Conservation (phyloP, 306 rosid genomes). For the Quillaja saponaria region DNA sequence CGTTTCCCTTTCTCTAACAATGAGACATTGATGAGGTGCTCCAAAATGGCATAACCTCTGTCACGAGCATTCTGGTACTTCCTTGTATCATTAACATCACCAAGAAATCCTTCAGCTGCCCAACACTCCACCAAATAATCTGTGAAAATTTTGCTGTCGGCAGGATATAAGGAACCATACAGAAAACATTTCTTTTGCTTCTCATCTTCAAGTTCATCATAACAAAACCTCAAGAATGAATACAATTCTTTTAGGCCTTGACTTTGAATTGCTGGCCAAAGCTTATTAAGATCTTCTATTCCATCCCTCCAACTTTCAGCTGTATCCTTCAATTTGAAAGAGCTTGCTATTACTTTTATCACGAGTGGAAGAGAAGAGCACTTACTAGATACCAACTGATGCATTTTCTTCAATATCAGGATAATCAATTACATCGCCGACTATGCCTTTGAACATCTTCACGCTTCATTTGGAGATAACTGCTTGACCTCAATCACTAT, state of each 20-base stretch:
- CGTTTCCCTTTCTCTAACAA: conserved; percentile 18
- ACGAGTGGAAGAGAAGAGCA: conserved; percentile 38
- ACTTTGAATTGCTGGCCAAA: conserved; percentile 18
- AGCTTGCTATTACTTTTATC: conserved; percentile 23
- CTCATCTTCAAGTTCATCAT: background rate
- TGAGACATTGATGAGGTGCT: conserved; percentile 18
- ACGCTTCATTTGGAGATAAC: conserved; percentile 28
- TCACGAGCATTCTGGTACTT: background rate
- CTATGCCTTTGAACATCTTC: conserved; percentile 27
- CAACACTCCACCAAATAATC: conserved; percentile 40
- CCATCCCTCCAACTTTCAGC: conserved; percentile 22
- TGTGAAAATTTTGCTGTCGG: conserved; percentile 23
- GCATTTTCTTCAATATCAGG: conserved; percentile 24
- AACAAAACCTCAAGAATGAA: background rate
- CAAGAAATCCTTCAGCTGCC: conserved; percentile 21
- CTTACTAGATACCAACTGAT: conserved; percentile 12
- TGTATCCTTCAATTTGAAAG: conserved; percentile 16
- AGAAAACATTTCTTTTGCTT: conserved; percentile 1
- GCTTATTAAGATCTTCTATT: conserved; percentile 7
- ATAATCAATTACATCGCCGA: conserved; percentile 1
- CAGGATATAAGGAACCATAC: conserved; percentile 20
- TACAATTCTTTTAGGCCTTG: conserved; percentile 3
- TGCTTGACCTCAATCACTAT: background rate
- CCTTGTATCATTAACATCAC: background rate
- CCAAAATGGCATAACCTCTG: background rate